A percentile compares a stretch with the other conserved stretches of the same genome.
Conservation (phyloP, 371 early-diverging fungal genomes). For the Dentiscutata heterogama region DNA sequence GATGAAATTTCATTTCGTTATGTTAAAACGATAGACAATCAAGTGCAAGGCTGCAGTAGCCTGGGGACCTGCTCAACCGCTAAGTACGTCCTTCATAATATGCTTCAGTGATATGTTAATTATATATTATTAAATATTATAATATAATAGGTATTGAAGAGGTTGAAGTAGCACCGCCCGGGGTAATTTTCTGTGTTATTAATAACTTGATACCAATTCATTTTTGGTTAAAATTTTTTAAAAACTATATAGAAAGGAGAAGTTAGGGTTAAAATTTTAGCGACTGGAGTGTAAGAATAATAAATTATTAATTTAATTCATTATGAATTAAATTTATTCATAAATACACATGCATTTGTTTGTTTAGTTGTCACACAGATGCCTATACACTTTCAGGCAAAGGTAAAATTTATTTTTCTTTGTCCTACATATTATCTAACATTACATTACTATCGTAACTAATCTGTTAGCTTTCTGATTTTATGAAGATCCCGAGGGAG, state of each 20-base stretch:
- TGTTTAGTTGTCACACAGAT: constrained; percentile 88
- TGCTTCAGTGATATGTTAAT: not conserved
- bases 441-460: not conserved
- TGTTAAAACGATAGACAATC: constrained; percentile 64
- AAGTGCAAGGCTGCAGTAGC: constrained; percentile 97
- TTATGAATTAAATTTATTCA: not conserved
- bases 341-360: not conserved
- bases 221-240: not conserved
- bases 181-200: constrained; percentile 51
- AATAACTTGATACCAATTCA: not conserved
- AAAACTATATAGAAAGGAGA: constrained; percentile 74
- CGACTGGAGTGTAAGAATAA: constrained; percentile 82
- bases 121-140: constrained; percentile 6
- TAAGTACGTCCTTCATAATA: constrained; percentile 67
- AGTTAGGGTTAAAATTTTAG: constrained; percentile 92
- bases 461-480: not conserved
- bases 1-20: not conserved
- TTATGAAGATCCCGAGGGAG: constrained; percentile 83
- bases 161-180: constrained; percentile 93
- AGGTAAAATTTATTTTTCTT: constrained; percentile 56
- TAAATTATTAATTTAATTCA: not conserved
- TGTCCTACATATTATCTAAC: not conserved
- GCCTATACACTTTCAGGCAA: constrained; percentile 92
- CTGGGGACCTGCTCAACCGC: constrained; percentile 92
- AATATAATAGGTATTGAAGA: constrained; percentile 80